These are phyloP conservation scores for Pistacia vera DNA, from an alignment of 345 rosid species.

Conservation along the genomic window DNA sequence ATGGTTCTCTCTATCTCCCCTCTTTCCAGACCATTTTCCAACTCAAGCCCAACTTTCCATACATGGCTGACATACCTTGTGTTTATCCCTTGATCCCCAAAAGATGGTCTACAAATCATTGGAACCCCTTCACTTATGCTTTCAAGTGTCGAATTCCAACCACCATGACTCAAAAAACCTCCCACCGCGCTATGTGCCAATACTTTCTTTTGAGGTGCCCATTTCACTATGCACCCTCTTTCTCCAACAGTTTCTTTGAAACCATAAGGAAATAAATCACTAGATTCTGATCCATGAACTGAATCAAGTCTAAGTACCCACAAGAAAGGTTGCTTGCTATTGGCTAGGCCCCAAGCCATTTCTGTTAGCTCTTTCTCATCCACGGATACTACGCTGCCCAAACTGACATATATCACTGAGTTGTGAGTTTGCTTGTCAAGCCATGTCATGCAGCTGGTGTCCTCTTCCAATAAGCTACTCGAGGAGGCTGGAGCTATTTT, in stretches of 20 bases:
- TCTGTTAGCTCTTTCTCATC: slow-evolving; percentile 9
- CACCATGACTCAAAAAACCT: slow-evolving; percentile 16
- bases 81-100: background rate
- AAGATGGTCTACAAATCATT: background rate
- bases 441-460: slow-evolving; percentile 15
- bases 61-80: background rate
- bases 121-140: slow-evolving; percentile 6
- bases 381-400: background rate
- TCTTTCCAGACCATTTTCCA: background rate
- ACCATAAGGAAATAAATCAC: slow-evolving; percentile 19
- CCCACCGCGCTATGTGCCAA: background rate
- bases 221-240: slow-evolving; percentile 17
- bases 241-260: slow-evolving; percentile 16
- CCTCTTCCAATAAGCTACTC: slow-evolving; percentile 29
- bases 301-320: slow-evolving; percentile 8
- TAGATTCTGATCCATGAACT: background rate
- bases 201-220: slow-evolving; percentile 4
- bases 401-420: slow-evolving; percentile 7
- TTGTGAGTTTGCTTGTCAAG: slow-evolving; percentile 1
- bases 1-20: background rate
- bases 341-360: slow-evolving; percentile 15
- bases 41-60: background rate
- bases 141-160: slow-evolving; percentile 10
- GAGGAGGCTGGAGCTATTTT: slow-evolving; percentile 14
- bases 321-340: slow-evolving; percentile 5